Percentiles rank a stretch among this genome's conserved stretches.
Conservation (phyloP, 108 stramenopile genomes). For the Cyclostephanos tholiformis region DNA sequence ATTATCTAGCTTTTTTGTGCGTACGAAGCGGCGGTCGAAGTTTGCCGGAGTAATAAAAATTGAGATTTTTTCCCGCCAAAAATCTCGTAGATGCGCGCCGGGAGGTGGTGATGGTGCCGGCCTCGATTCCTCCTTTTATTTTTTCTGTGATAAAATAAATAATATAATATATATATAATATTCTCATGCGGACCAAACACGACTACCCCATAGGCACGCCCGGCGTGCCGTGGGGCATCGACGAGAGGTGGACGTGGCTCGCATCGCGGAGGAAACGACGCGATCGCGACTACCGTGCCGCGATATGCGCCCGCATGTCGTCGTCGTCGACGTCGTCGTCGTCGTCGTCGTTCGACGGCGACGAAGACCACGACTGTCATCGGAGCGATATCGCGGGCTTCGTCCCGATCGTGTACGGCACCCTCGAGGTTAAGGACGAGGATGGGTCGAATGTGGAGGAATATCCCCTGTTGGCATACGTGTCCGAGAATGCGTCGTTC, state of each 20-base stretch:
- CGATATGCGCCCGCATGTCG: background rate
- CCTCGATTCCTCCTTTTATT: too few relatives aligned
- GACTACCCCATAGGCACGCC: slow-evolving; percentile 47
- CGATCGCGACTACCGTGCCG: slow-evolving; percentile 11
- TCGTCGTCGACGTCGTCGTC: too few relatives aligned
- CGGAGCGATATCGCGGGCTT: background rate
- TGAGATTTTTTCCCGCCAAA: too few relatives aligned
- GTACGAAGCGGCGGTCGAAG: too few relatives aligned
- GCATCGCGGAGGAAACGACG: slow-evolving; percentile 20
- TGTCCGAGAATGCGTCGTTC: background rate
- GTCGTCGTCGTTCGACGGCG: background rate
- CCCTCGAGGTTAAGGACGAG: background rate
- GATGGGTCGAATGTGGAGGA: background rate
- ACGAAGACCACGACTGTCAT: too few relatives aligned
- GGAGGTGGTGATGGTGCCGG: too few relatives aligned
- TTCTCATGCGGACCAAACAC: slow-evolving; percentile 3
- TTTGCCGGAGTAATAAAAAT: too few relatives aligned
- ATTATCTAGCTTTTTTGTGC: too few relatives aligned
- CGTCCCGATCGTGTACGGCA: background rate
- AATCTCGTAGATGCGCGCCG: too few relatives aligned
- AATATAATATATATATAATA: too few relatives aligned
- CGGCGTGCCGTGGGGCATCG: slow-evolving; percentile 48
- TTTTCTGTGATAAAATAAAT: too few relatives aligned
- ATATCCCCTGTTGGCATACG: background rate
- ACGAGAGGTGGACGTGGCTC: slow-evolving; percentile 52